Conservation (phyloP, 1,284 basidiomycete species). For the Ganoderma lucidum region DNA sequence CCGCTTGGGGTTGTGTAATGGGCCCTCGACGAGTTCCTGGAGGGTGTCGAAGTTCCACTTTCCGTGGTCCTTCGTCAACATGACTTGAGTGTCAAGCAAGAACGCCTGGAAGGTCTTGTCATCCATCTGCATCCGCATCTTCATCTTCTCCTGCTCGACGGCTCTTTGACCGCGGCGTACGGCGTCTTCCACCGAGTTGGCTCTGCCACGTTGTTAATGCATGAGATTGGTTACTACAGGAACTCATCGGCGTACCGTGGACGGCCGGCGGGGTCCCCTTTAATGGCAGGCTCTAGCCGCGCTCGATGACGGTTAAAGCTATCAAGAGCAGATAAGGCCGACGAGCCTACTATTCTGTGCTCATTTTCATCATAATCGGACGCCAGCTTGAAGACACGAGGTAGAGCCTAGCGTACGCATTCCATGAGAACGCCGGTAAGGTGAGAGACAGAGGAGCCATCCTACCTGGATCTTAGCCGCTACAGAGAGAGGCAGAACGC, state of each 20-base stretch:
- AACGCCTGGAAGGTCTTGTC: constrained; percentile 88
- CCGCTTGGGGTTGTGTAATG: constrained; percentile 90
- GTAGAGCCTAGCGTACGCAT: constrained; percentile 68
- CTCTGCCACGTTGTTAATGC: constrained; percentile 52
- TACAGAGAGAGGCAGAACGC: constrained; percentile 84
- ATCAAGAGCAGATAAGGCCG: constrained; percentile 89
- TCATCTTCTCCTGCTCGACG: constrained; percentile 90
- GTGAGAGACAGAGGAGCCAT: constrained; percentile 2
- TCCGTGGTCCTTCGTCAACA: constrained; percentile 87
- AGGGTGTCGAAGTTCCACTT: constrained; percentile 95
- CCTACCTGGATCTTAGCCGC: constrained; percentile 86
- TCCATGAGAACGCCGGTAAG: constrained; percentile 6
- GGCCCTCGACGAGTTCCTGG: constrained; percentile 92
- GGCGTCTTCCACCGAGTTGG: constrained; percentile 88
- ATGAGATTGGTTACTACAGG: neutral
- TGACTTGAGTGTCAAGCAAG: constrained; percentile 88
- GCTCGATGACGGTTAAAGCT: constrained; percentile 88
- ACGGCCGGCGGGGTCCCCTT: constrained; percentile 53
- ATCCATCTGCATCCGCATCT: constrained; percentile 92
- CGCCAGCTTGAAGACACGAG: constrained; percentile 87
- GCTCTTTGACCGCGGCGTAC: constrained; percentile 89
- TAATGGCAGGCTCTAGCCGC: constrained; percentile 65
- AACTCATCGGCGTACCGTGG: constrained; percentile 55
- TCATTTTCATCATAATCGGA: constrained; percentile 78
- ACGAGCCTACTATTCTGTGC: constrained; percentile 84